Percentiles rank a stretch among this genome's conserved stretches.
These are phyloP conservation scores for Xanthoceras sorbifolium DNA, from an alignment of 345 rosid species.

Conservation along the genomic window DNA sequence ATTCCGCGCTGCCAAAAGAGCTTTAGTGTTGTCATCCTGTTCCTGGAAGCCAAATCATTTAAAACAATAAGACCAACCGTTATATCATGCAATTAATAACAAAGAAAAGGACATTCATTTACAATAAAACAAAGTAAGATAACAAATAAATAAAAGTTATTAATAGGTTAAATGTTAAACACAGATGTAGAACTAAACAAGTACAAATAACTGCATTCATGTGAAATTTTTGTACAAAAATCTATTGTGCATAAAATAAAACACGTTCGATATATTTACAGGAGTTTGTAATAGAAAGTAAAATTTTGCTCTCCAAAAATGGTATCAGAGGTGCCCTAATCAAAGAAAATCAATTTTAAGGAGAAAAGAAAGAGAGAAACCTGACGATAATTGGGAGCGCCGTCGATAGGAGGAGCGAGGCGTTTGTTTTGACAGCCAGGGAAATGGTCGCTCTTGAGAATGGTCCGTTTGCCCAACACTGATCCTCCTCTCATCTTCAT, in stretches of 20 bases:
- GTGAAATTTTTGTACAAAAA: neutral
- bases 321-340: neutral
- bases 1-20: neutral
- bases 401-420: constrained; percentile 84
- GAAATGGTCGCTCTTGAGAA: constrained; percentile 96
- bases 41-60: neutral
- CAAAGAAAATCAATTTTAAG: neutral
- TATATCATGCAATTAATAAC: neutral
- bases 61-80: neutral
- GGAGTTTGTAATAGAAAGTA: no score
- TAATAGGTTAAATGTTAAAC: neutral
- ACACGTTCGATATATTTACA: neutral
- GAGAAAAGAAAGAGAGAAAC: constrained; percentile 30
- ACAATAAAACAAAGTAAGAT: neutral
- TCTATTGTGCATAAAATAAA: neutral
- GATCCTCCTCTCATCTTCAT: constrained; percentile 95
- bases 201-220: neutral
- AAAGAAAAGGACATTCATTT: neutral
- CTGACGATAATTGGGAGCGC: constrained; percentile 99
- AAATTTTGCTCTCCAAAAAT: no score
- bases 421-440: constrained; percentile 99
- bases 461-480: constrained; percentile 94
- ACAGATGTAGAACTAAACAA: neutral
- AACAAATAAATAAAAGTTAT: neutral
- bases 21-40: neutral